Conservation (phyloP, 2,329 filamentous ascomycete genomes). For the Fusarium sacchari region DNA sequence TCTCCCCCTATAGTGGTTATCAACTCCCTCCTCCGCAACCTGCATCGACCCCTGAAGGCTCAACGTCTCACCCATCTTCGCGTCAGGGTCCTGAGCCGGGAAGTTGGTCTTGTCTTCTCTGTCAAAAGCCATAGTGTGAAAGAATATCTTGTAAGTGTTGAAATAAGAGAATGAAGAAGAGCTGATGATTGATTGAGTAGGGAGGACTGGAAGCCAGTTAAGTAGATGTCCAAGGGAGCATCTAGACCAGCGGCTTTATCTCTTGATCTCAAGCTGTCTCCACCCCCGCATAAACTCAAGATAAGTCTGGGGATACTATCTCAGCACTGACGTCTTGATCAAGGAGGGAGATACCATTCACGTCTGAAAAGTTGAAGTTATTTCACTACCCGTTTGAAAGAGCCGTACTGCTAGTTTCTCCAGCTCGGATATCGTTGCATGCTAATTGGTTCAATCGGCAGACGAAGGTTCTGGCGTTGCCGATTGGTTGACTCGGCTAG, state of each 20-base stretch:
- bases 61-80: conserved; percentile 25
- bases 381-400: conserved; percentile 2
- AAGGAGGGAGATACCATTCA: background rate
- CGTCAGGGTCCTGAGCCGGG: background rate
- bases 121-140: background rate
- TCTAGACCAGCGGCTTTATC: background rate
- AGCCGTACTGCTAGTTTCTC: conserved; percentile 3
- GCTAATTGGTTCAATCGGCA: conserved; percentile 35
- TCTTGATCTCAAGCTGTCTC: background rate
- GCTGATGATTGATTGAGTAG: background rate
- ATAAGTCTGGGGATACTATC: conserved; percentile 11
- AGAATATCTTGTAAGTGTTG: background rate
- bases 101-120: conserved; percentile 11
- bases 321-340: background rate
- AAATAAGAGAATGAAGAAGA: background rate
- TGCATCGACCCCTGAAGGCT: conserved; percentile 26
- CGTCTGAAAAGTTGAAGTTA: background rate
- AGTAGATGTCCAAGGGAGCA: background rate
- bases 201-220: background rate
- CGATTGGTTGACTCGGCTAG: conserved; percentile 33
- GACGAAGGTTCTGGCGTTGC: background rate
- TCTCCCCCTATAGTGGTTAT: background rate
- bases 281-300: conserved; percentile 17
- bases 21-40: conserved; percentile 11
- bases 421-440: background rate